Conservation (phyloP, 1,284 basidiomycete genomes). For the Moesziomyces sp. region DNA sequence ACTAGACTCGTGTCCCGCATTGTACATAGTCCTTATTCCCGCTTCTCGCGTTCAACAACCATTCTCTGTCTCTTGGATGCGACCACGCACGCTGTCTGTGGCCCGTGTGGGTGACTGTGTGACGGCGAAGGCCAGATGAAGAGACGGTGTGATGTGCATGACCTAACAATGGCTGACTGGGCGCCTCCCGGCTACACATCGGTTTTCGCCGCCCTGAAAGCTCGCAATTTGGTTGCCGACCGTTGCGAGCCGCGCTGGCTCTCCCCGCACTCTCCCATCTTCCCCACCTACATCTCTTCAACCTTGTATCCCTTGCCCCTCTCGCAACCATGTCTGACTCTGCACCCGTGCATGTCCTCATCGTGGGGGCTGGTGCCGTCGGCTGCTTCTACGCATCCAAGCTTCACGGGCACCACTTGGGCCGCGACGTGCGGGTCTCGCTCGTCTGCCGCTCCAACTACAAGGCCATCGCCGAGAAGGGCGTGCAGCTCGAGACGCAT, state of each 20-base stretch:
- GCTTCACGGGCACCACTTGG: conserved; percentile 12
- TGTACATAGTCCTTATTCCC: background rate
- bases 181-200: too few relatives aligned
- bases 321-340: background rate
- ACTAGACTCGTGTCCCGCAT: background rate
- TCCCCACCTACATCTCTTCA: background rate
- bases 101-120: too few relatives aligned
- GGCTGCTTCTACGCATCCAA: conserved; percentile 70
- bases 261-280: too few relatives aligned
- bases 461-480: conserved; percentile 63
- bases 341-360: conserved; percentile 43
- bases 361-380: conserved; percentile 70
- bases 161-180: too few relatives aligned
- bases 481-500: conserved; percentile 68
- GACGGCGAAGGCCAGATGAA: too few relatives aligned
- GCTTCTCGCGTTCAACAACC: background rate
- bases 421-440: conserved; percentile 63
- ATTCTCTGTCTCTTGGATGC: too few relatives aligned
- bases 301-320: background rate
- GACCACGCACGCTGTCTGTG: too few relatives aligned
- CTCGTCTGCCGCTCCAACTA: conserved; percentile 71
- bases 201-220: too few relatives aligned
- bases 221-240: too few relatives aligned
- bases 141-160: too few relatives aligned
- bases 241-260: too few relatives aligned